Evolutionary conservation across 164 flowering plant species (phyloP).

Genomic region (Stephania japonica): DNA sequence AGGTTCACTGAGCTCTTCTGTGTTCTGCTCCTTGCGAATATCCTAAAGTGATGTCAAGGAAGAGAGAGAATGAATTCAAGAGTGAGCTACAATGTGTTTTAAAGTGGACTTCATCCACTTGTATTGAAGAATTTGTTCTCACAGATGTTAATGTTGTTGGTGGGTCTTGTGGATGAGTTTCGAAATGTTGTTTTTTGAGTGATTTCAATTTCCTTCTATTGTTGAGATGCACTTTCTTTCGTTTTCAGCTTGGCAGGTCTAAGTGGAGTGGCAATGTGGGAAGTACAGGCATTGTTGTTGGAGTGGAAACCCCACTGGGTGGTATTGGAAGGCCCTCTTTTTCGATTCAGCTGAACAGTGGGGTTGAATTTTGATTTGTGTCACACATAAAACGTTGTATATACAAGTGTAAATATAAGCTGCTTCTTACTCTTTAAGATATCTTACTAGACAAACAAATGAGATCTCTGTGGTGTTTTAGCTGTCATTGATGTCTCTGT

Average conservation of each 20-base stretch:
- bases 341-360: slow-evolving; percentile 80
- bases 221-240: background rate
- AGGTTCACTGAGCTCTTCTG: too few species aligned
- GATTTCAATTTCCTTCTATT: background rate
- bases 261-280: slow-evolving; percentile 98
- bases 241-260: slow-evolving; percentile 74
- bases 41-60: too few species aligned
- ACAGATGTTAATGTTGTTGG: too few species aligned
- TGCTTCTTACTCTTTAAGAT: background rate
- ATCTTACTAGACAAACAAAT: background rate
- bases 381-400: background rate
- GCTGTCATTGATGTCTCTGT: background rate
- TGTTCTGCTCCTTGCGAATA: too few species aligned
- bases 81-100: too few species aligned
- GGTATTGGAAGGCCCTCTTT: slow-evolving; percentile 57
- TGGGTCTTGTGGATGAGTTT: background rate
- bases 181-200: background rate
- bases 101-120: too few species aligned
- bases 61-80: too few species aligned
- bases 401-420: slow-evolving; percentile 1
- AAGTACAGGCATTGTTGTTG: slow-evolving; percentile 63
- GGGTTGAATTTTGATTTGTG: slow-evolving; percentile 65
- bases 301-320: slow-evolving; percentile 66
- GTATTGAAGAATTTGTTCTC: too few species aligned
- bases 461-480: background rate